phyloP scores from a whole-genome alignment of 116 monocot genomes.

The Trichopus zeylanicus region DNA sequence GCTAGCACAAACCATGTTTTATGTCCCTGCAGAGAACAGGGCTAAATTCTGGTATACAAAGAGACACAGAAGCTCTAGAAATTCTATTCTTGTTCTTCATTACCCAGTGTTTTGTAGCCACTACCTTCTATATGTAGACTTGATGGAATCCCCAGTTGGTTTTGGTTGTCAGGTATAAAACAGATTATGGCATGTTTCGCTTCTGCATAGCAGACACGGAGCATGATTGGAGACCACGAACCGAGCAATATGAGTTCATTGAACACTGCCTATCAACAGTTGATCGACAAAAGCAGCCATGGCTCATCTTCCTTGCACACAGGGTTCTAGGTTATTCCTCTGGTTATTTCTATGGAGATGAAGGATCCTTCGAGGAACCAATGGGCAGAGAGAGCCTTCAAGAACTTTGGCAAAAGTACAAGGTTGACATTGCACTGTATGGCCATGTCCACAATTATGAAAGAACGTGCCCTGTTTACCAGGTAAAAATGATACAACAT shows the following conservation, averaged over 20 bases:
- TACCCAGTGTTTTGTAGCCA: too few relatives aligned
- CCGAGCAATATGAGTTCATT: constrained; percentile 76
- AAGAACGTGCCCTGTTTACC: constrained; percentile 83
- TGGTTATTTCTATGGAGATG: constrained; percentile 32
- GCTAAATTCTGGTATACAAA: constrained; percentile 58
- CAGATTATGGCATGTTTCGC: constrained; percentile 83
- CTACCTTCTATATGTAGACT: too few relatives aligned
- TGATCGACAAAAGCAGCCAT: constrained; percentile 80
- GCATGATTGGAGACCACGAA: constrained; percentile 73
- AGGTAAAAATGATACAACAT: constrained; percentile 24
- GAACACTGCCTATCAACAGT: constrained; percentile 66
- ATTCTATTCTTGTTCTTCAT: too few relatives aligned
- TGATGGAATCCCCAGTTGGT: too few relatives aligned
- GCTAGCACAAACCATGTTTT: constrained; percentile 70
- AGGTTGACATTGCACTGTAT: constrained; percentile 84
- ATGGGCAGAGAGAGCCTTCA: constrained; percentile 92
- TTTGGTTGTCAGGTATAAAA: constrained; percentile 48
- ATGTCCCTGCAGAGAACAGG: constrained; percentile 82
- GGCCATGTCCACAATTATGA: constrained; percentile 91
- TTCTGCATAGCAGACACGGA: constrained; percentile 90
- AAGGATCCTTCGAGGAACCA: constrained; percentile 74
- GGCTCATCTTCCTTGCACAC: constrained; percentile 88
- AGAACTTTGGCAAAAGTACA: constrained; percentile 83
- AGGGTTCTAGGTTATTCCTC: constrained; percentile 92
- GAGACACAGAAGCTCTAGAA: not conserved